Evolutionary conservation across 345 rosid genomes (phyloP), one percentile per base, ranked within the genome.

Genomic region (Conringia planisiliqua): DNA sequence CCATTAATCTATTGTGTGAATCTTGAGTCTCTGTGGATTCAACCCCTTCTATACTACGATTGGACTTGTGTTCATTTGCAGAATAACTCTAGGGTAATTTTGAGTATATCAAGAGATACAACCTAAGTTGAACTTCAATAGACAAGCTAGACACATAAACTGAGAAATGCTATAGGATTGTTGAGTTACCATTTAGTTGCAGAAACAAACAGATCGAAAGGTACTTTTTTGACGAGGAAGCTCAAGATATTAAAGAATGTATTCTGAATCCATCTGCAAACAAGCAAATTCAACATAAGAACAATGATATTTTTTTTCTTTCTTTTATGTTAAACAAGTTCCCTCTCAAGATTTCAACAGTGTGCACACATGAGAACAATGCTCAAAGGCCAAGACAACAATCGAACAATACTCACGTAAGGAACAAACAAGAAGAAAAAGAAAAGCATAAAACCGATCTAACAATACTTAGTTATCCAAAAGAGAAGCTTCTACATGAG

Each of bases 181-280:
- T 47, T 46, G 10, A 38, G 36, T 59, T 54, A 74, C 78, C 78
- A 74, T 74, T 47, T 27, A 27, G 47, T 0, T 36, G 56, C 63
- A 50, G 59, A 24, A 66, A 36, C 48, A 73, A 38, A 8, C 0
- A 40, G 64, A 29, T 3, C 7, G 5, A 1, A 13, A 57, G 3
- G 27, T 36, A 20, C n/a, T 32, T 24, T n/a, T 47, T 20, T 10
- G 50, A 62, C 13, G 35, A 29, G 46, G 30, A 46, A 48, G 44
- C 54, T 39, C 56, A 27, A 57, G 73, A 38, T 18, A 38, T 26
- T 29, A 46, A 22, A 48, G 46, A 61, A 11, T 48, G 44, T 52
- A 58, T 36, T 46, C 39, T n/a, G 48, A 20, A 58, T 24, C 38
- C 30, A 60, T 75, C 82, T 67, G 75, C 43, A 71, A 9, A 55